Base-by-base conservation (phyloP, 2,329 filamentous ascomycete genomes). In the Pseudocercospora macadamiae region DNA sequence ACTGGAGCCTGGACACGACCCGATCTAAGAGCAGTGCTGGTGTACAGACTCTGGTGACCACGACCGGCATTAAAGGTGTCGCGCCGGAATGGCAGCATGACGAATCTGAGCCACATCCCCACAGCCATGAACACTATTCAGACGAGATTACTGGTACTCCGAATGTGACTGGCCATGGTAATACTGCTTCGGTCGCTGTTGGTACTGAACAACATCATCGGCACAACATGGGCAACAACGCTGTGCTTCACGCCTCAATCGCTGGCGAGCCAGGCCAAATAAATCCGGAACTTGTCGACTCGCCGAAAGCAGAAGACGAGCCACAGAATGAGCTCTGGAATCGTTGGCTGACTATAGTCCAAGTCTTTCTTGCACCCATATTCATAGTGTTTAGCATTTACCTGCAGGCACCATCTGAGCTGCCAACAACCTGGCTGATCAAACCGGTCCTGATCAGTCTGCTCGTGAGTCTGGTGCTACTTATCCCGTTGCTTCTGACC, bases 321-420 rank as follows among this genome's bases (percentile, higher is more conserved):
- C 52, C 52, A 10, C 62, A 34, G 18, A 32, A 23, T 14, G 64
- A 70, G 39, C 60, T 86, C 26, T 97, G 95, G 93, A 96, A 93
- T 69, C 85, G 92, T 53, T 99, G 95, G 93, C 84, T 99, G 3
- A 84, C 96, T 10, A 85, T 87, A 10, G 75, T 95, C 8, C 96
- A 99, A 69, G 82, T 95, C 49, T 92, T 97, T 71, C 90, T 89
- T 0, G 91, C 93, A 0, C 95, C 95, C 0, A 75, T 95, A 19
- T 96, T 97, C 74, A 85, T 93, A 44, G 83, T 90, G 1, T 72
- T 91, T 16, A 86, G 96, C 26, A 73, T 91, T 18, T 73, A 69
- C 54, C 60, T 36, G 80, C 73, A 75, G 59, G 70, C 71, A 7
- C 64, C 47, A 74, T 83, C 47, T 79, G 83, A n/a, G 74, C 79